phyloP scores from a whole-genome alignment of 2,329 filamentous ascomycete genomes.

The Colletotrichum orbiculare region DNA sequence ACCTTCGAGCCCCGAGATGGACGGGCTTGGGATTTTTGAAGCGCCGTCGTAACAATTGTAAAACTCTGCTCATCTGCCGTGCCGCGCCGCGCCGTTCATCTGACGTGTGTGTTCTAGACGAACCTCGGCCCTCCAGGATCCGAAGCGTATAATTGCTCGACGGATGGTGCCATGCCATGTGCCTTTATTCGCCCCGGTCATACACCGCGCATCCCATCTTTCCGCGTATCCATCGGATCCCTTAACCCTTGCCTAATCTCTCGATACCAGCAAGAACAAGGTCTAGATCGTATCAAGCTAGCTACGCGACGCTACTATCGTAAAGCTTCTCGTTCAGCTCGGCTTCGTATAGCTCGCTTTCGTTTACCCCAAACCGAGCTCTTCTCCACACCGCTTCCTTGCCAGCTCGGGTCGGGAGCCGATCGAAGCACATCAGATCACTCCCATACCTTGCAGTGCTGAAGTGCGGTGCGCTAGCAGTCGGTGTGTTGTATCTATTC shows the following conservation, averaged over 20 bases:
- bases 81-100: constrained; percentile 8
- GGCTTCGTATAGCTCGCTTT: constrained; percentile 9
- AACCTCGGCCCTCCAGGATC: constrained; percentile 1
- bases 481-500: no score
- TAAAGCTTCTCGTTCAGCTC: constrained; percentile 2
- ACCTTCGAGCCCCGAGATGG: constrained; percentile 22
- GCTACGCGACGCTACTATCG: no score
- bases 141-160: no score
- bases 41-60: constrained; percentile 1
- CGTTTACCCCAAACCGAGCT: constrained; percentile 14
- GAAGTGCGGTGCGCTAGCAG: no score
- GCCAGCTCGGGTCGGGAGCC: background rate
- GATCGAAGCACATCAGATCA: background rate
- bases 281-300: background rate
- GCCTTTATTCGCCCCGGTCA: no score
- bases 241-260: no score
- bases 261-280: background rate
- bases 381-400: background rate
- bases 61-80: constrained; percentile 15
- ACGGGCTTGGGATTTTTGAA: constrained; percentile 25
- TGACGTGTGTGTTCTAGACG: constrained; percentile 11
- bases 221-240: no score
- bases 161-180: no score
- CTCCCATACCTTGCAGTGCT: no score
- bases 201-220: no score